These are phyloP conservation scores for Citropsis articulata DNA, from an alignment of 345 rosid genomes.

Conservation along the genomic window DNA sequence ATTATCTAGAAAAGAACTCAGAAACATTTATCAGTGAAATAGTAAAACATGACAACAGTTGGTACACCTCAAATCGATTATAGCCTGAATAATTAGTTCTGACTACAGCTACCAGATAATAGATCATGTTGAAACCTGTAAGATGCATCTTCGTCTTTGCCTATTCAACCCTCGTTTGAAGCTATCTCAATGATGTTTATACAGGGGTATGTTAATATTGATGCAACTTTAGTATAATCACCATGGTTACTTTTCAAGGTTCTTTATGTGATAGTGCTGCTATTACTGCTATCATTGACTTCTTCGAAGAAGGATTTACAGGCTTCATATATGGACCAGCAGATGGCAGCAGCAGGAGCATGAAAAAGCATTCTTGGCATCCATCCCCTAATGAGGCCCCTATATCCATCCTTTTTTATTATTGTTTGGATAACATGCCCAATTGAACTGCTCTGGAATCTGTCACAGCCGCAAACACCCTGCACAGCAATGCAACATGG, in stretches of 20 bases:
- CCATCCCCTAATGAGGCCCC: constrained; percentile 93
- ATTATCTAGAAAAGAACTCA: neutral
- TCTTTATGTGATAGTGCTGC: constrained; percentile 39
- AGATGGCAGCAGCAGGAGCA: constrained; percentile 99
- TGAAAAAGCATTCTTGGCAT: constrained; percentile 97
- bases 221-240: constrained; percentile 20
- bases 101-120: constrained; percentile 2
- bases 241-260: neutral
- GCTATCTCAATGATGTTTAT: constrained; percentile 2
- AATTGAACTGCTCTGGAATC: constrained; percentile 69
- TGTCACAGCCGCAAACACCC: constrained; percentile 98
- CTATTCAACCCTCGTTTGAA: constrained; percentile 15
- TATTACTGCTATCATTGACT: constrained; percentile 36
- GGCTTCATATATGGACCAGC: constrained; percentile 94
- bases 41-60: constrained; percentile 3
- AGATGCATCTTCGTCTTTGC: constrained; percentile 3
- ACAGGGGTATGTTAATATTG: constrained; percentile 6
- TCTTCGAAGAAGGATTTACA: constrained; percentile 69
- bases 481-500: constrained; percentile 26
- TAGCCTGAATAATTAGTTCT: neutral
- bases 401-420: constrained; percentile 77
- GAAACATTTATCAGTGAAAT: neutral
- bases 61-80: constrained; percentile 18
- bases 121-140: neutral
- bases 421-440: constrained; percentile 64